Conservation (phyloP, 2,329 filamentous ascomycete genomes). For the Albophoma yamanashiensis region DNA sequence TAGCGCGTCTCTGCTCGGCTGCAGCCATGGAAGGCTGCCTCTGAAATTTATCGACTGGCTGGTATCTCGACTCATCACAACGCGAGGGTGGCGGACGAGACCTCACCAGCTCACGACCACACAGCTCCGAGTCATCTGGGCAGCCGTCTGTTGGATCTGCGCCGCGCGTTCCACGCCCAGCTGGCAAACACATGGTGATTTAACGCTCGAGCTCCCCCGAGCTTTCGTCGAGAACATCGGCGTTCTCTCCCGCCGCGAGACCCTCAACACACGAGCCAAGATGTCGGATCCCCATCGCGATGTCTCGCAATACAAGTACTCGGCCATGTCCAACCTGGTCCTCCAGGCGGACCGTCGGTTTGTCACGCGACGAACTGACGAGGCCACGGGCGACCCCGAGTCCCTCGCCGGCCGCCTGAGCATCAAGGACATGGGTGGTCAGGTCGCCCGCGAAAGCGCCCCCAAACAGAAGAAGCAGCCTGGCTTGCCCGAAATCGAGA, state of each 20-base stretch:
- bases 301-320: slow-evolving; percentile 98
- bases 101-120: slow-evolving; percentile 9
- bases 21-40: slow-evolving; percentile 5
- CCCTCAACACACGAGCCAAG: slow-evolving; percentile 22
- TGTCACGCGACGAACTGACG: slow-evolving; percentile 82
- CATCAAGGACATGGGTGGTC: slow-evolving; percentile 87
- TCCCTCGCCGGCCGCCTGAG: slow-evolving; percentile 90
- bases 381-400: slow-evolving; percentile 93
- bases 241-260: slow-evolving; percentile 17
- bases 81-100: slow-evolving; percentile 8
- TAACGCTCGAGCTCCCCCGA: slow-evolving; percentile 19
- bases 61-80: slow-evolving; percentile 3
- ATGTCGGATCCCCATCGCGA: slow-evolving; percentile 71
- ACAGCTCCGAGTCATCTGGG: slow-evolving; percentile 10
- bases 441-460: slow-evolving; percentile 67
- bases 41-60: slow-evolving; percentile 26
- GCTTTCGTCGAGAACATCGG: slow-evolving; percentile 26
- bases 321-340: slow-evolving; percentile 99
- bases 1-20: slow-evolving; percentile 9
- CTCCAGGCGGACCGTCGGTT: slow-evolving; percentile 98
- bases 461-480: slow-evolving; percentile 72
- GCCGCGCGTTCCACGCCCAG: slow-evolving; percentile 6
- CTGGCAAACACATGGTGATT: slow-evolving; percentile 22
- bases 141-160: slow-evolving; percentile 6
- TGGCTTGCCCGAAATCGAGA: slow-evolving; percentile 58